Percentiles rank a stretch among this genome's conserved stretches.
Conservation (phyloP, 2,329 filamentous ascomycete species). For the Botrytis galanthina region DNA sequence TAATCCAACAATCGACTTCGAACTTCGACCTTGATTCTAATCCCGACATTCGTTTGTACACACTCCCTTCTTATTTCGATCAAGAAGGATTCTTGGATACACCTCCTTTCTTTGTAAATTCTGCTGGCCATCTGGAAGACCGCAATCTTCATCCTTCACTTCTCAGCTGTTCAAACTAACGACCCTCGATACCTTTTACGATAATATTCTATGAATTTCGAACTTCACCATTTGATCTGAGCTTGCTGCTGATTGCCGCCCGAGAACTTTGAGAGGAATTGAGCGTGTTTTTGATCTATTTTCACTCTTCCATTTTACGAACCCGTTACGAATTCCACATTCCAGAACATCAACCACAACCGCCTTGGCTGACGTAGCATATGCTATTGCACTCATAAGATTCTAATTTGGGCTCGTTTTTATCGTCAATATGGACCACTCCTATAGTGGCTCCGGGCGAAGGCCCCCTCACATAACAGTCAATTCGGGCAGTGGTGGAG, state of each 20-base stretch:
- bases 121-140: not conserved
- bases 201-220: not conserved
- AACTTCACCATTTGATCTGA: not conserved
- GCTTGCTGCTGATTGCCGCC: not conserved
- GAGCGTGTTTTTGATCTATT: conserved; percentile 3
- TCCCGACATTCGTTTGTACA: conserved; percentile 11
- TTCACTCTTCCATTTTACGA: conserved; percentile 12
- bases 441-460: conserved; percentile 18
- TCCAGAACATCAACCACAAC: conserved; percentile 11
- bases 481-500: conserved; percentile 56
- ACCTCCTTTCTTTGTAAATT: conserved; percentile 12
- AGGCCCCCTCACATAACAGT: conserved; percentile 59
- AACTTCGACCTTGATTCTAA: not conserved
- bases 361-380: conserved; percentile 8
- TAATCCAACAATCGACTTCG: not conserved
- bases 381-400: conserved; percentile 14
- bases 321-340: not conserved
- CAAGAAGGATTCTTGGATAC: conserved; percentile 16
- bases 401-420: not conserved
- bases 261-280: not conserved
- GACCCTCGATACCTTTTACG: not conserved
- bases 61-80: not conserved
- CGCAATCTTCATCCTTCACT: not conserved
- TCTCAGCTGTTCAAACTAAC: not conserved
- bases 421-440: conserved; percentile 18